Conservation (phyloP, 495 filamentous ascomycete species). For the Penicillium roqueforti region DNA sequence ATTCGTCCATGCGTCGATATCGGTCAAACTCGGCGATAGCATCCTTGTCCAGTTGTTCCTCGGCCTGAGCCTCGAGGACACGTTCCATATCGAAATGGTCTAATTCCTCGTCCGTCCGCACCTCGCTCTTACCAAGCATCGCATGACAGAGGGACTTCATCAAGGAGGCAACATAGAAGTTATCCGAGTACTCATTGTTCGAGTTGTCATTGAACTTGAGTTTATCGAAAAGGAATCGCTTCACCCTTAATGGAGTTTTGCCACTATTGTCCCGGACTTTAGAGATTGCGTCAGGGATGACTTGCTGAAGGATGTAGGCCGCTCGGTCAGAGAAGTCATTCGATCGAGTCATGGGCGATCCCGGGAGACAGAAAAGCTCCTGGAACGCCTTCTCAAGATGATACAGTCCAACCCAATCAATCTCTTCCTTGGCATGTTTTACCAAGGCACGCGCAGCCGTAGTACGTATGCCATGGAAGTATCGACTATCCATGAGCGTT, state of each 20-base stretch:
- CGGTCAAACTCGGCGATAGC: constrained; percentile 84
- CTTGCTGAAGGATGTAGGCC: constrained; percentile 74
- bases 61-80: constrained; percentile 51
- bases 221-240: constrained; percentile 79
- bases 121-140: constrained; percentile 53
- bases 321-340: constrained; percentile 88
- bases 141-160: constrained; percentile 76
- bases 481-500: constrained; percentile 85
- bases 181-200: constrained; percentile 80
- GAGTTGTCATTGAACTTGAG: constrained; percentile 91
- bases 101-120: constrained; percentile 35
- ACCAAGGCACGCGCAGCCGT: constrained; percentile 73
- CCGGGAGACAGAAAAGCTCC: constrained; percentile 77
- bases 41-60: constrained; percentile 60
- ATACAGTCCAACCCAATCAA: constrained; percentile 73
- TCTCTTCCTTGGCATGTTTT: constrained; percentile 62
- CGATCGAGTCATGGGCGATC: constrained; percentile 67
- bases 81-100: constrained; percentile 47
- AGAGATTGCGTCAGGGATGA: constrained; percentile 75
- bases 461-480: constrained; percentile 87
- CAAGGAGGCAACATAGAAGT: constrained; percentile 77
- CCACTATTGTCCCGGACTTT: constrained; percentile 70
- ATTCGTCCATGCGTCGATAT: constrained; percentile 89
- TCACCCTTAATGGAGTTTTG: constrained; percentile 68
- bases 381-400: constrained; percentile 83